Percentiles rank a stretch among this genome's conserved stretches.
phyloP scores from a whole-genome alignment of 805 yeast species.

The Crinitomyces ghanaensis region DNA sequence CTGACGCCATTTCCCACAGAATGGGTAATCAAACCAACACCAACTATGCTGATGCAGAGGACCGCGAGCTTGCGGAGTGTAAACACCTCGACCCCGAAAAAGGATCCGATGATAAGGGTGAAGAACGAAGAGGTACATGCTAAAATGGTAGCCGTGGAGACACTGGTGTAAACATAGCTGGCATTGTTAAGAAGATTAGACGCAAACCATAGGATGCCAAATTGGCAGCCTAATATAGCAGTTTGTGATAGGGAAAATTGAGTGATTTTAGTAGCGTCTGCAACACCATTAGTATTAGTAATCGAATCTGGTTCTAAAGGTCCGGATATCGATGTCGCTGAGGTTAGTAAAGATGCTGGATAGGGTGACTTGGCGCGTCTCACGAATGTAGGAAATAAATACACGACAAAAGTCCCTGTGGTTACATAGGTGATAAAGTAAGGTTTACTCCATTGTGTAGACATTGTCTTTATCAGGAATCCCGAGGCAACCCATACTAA shows the following conservation, averaged over 20 bases:
- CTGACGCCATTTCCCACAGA: too few species aligned
- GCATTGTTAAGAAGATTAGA: conserved; percentile 88
- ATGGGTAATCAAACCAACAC: conserved; percentile 69
- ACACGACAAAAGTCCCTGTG: conserved; percentile 73
- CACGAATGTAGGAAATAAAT: conserved; percentile 32
- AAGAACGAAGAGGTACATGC: conserved; percentile 90
- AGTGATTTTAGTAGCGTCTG: too few species aligned
- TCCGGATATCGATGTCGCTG: too few species aligned
- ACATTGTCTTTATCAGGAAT: conserved; percentile 51
- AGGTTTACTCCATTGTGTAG: conserved; percentile 62
- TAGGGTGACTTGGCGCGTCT: too few species aligned
- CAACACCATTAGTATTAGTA: too few species aligned
- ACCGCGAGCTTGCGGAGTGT: conserved; percentile 57
- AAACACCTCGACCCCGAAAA: conserved; percentile 60
- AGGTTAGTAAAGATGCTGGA: too few species aligned
- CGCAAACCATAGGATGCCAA: conserved; percentile 78
- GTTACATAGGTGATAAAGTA: conserved; percentile 86
- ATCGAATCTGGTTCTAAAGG: too few species aligned
- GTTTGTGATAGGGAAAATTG: conserved; percentile 42
- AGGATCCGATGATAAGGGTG: conserved; percentile 71
- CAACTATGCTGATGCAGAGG: conserved; percentile 57
- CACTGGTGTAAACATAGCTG: conserved; percentile 77
- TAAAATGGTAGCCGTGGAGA: conserved; percentile 86
- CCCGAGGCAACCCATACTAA: conserved; percentile 86
- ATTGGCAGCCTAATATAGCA: conserved; percentile 60